A percentile compares a stretch with the other conserved stretches of the same genome.
These are phyloP conservation scores for Ophiostoma tasmaniense DNA, from an alignment of 2,329 filamentous ascomycete species.

Conservation along the genomic window DNA sequence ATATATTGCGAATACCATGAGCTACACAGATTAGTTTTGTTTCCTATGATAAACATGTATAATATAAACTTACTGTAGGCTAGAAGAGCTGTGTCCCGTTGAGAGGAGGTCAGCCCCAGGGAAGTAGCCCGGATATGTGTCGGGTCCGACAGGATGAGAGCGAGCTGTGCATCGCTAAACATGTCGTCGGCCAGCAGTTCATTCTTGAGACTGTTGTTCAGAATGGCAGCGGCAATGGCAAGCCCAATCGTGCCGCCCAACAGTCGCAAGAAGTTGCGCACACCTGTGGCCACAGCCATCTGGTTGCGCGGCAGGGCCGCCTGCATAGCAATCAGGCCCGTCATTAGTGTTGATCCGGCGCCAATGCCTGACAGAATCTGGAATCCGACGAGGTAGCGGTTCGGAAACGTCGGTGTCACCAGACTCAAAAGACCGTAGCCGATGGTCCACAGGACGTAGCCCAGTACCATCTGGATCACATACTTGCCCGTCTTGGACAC, in stretches of 20 bases:
- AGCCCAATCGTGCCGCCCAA: slow-evolving; percentile 10
- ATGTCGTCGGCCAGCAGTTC: background rate
- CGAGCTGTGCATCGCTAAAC: background rate
- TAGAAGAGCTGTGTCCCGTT: background rate
- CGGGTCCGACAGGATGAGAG: background rate
- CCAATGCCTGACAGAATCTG: slow-evolving; percentile 16
- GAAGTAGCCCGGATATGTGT: background rate
- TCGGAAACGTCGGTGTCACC: slow-evolving; percentile 10
- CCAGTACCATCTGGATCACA: background rate
- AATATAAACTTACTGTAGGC: background rate
- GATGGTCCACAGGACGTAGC: slow-evolving; percentile 16
- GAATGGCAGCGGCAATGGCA: background rate
- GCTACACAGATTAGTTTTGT: background rate
- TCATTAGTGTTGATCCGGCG: slow-evolving; percentile 17
- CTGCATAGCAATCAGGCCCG: slow-evolving; percentile 18
- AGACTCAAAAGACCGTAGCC: slow-evolving; percentile 16
- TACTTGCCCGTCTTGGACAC: slow-evolving; percentile 19
- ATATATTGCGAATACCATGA: background rate
- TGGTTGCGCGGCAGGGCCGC: slow-evolving; percentile 11
- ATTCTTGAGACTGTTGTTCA: background rate
- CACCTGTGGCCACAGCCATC: slow-evolving; percentile 19
- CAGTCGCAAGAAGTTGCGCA: slow-evolving; percentile 17
- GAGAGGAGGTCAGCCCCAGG: background rate
- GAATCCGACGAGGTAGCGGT: slow-evolving; percentile 14
- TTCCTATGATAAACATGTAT: background rate